Evolutionary conservation across 179 eudicot genomes (phyloP).

Genomic region (Spinacia oleracea): DNA sequence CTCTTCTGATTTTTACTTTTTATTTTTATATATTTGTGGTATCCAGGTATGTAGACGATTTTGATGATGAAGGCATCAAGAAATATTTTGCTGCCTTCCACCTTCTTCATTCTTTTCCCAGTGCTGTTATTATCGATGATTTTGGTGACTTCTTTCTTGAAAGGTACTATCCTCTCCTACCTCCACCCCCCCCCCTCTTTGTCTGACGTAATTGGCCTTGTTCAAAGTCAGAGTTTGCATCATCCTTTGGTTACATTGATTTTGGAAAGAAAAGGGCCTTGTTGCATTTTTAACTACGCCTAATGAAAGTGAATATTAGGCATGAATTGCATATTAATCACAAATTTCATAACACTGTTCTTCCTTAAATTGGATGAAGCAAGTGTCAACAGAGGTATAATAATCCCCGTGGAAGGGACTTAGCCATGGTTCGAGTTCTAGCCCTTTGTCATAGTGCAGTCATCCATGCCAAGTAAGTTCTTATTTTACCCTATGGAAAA

Average conservation of each 20-base stretch:
- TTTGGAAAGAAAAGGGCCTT: not conserved
- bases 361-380: slow-evolving; percentile 30
- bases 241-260: not conserved
- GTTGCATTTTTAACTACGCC: not conserved
- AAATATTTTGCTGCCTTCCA: slow-evolving; percentile 71
- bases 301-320: not conserved
- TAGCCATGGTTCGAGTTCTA: slow-evolving; percentile 74
- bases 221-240: not conserved
- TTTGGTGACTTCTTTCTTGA: slow-evolving; percentile 63
- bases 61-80: slow-evolving; percentile 56
- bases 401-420: slow-evolving; percentile 79
- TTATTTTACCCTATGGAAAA: not conserved
- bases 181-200: no score
- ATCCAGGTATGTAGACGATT: slow-evolving; percentile 57
- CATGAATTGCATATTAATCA: not conserved
- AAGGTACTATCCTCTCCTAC: slow-evolving; percentile 33
- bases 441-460: slow-evolving; percentile 76
- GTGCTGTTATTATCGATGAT: slow-evolving; percentile 66
- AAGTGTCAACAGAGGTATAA: slow-evolving; percentile 62
- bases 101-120: slow-evolving; percentile 51
- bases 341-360: not conserved
- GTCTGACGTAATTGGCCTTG: not conserved
- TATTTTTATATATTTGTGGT: slow-evolving; percentile 19
- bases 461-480: slow-evolving; percentile 69
- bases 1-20: slow-evolving; percentile 18